Percentiles rank a stretch among this genome's conserved stretches.
These are phyloP conservation scores for Apiospora sp. DNA, from an alignment of 2,329 filamentous ascomycete species.

Conservation along the genomic window DNA sequence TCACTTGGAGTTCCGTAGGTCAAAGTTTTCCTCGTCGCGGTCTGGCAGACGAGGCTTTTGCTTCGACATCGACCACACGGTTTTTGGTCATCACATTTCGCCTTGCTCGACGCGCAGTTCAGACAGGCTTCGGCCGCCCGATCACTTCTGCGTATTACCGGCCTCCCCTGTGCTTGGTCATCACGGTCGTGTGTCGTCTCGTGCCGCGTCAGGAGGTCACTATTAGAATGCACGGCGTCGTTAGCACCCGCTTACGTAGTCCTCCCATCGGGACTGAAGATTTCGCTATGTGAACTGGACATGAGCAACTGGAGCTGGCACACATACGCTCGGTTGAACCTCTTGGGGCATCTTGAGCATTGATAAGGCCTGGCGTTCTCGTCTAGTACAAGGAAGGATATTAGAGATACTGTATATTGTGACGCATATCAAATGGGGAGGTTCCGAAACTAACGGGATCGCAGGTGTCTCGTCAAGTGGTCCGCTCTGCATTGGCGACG, in stretches of 20 bases:
- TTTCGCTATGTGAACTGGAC: not conserved
- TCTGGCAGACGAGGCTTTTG: conserved; percentile 38
- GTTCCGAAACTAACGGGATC: conserved; percentile 34
- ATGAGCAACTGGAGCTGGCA: not conserved
- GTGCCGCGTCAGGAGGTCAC: conserved; percentile 41
- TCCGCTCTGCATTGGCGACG: conserved; percentile 33
- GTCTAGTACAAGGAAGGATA: conserved; percentile 27
- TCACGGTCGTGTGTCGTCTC: conserved; percentile 42
- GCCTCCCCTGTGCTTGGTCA: conserved; percentile 34
- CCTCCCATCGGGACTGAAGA: too few species aligned
- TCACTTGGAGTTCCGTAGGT: conserved; percentile 33
- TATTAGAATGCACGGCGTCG: conserved; percentile 21
- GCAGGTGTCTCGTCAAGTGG: conserved; percentile 40
- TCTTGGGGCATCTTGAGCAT: conserved; percentile 40
- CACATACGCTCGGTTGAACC: conserved; percentile 42
- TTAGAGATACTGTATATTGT: not conserved
- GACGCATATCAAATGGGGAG: not conserved
- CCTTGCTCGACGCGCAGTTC: conserved; percentile 40
- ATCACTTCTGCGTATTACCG: conserved; percentile 39
- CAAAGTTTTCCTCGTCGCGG: conserved; percentile 31
- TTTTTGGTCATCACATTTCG: conserved; percentile 42
- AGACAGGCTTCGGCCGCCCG: conserved; percentile 39
- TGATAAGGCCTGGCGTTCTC: conserved; percentile 41
- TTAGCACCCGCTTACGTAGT: conserved; percentile 1
- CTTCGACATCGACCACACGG: conserved; percentile 38